phyloP scores from a whole-genome alignment of 371 early-diverging fungal genomes.

The Sporodiniella umbellata region DNA sequence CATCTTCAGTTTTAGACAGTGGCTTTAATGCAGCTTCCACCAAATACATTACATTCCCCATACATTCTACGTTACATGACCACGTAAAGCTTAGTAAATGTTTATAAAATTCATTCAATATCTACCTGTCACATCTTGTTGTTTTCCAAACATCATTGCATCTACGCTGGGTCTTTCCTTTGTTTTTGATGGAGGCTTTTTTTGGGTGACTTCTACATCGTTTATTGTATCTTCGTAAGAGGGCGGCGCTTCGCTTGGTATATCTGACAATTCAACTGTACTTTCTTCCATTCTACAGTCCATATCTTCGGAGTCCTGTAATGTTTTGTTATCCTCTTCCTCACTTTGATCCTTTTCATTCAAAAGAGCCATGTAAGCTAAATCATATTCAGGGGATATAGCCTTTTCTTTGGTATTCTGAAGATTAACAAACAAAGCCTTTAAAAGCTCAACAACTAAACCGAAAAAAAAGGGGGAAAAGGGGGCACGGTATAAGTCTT shows the following conservation, averaged over 20 bases:
- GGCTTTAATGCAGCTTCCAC: slow-evolving; percentile 56
- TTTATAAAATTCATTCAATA: not conserved
- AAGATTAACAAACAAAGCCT: slow-evolving; percentile 37
- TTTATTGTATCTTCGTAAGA: slow-evolving; percentile 11
- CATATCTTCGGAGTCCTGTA: not conserved
- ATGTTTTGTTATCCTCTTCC: not conserved
- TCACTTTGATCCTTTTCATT: slow-evolving; percentile 26
- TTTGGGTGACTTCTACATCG: not conserved
- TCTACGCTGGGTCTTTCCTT: slow-evolving; percentile 27
- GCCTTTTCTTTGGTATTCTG: slow-evolving; percentile 32
- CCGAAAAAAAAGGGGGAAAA: not conserved
- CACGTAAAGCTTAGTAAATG: no score
- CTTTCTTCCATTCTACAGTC: not conserved
- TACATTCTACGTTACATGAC: slow-evolving; percentile 55
- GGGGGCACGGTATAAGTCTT: no score
- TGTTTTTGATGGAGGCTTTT: not conserved
- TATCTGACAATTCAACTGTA: not conserved
- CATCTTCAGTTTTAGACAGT: slow-evolving; percentile 24
- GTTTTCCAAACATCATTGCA: slow-evolving; percentile 58
- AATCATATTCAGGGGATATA: slow-evolving; percentile 45
- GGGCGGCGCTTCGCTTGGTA: slow-evolving; percentile 8
- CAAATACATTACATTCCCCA: slow-evolving; percentile 68
- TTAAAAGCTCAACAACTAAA: slow-evolving; percentile 42
- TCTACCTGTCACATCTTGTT: slow-evolving; percentile 64
- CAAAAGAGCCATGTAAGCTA: slow-evolving; percentile 53